Conservation (phyloP, 2,329 filamentous ascomycete species). For the Pseudogymnoascus sp. region DNA sequence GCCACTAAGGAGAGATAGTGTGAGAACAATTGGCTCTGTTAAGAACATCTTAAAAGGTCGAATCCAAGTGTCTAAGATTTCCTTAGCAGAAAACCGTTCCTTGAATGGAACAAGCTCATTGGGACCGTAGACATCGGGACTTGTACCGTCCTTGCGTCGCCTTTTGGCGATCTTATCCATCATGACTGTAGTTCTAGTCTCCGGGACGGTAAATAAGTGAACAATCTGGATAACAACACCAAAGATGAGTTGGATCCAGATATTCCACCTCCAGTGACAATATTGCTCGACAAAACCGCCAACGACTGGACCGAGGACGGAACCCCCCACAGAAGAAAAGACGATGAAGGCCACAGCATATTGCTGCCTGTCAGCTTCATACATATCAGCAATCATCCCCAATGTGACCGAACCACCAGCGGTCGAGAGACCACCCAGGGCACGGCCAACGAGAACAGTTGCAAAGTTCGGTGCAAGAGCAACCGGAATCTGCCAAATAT, state of each 20-base stretch:
- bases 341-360: constrained; percentile 70
- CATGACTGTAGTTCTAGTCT: constrained; percentile 69
- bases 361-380: constrained; percentile 62
- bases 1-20: constrained; percentile 60
- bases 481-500: constrained; percentile 67
- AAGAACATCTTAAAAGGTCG: constrained; percentile 67
- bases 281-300: constrained; percentile 66
- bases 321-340: constrained; percentile 72
- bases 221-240: constrained; percentile 60
- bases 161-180: constrained; percentile 74
- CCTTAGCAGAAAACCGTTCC: constrained; percentile 49
- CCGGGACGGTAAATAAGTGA: constrained; percentile 64
- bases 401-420: constrained; percentile 67
- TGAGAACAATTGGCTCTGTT: constrained; percentile 66
- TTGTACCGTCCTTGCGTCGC: constrained; percentile 52
- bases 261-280: constrained; percentile 65
- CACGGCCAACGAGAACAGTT: constrained; percentile 60
- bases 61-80: constrained; percentile 48
- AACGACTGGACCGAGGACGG: constrained; percentile 68
- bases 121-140: constrained; percentile 56
- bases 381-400: constrained; percentile 69
- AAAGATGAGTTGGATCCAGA: constrained; percentile 81
- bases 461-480: constrained; percentile 66
- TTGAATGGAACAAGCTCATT: constrained; percentile 58
- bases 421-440: constrained; percentile 61